Base-by-base conservation (phyloP, 192 early-diverging fungal species). In the Podochytrium sp. region DNA sequence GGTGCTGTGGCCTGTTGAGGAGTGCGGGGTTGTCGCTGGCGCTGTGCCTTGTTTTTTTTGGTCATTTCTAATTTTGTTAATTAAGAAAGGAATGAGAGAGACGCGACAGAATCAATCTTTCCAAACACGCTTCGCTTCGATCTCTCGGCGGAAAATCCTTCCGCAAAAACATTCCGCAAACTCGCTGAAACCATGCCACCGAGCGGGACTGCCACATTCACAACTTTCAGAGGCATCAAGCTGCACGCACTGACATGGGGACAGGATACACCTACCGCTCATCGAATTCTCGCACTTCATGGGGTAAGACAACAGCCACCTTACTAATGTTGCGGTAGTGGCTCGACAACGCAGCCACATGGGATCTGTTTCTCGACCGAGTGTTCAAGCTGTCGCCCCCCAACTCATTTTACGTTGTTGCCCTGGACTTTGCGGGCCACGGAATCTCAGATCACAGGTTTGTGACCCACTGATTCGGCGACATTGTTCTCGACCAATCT, bases 311-410 rank as follows among this genome's bases (percentile, higher is more conserved):
- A 14, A 23, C 35, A 38, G 35, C 33, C 6, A n/a, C 23, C 34
- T 1, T 30, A 33, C 29, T 16, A 51, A 2, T 30, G 18, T 20
- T 55, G 50, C 1, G 7, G 3, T 1, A 73, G 70, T 78, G 76
- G 76, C 65, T 78, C 6, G 77, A 78, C 65, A 78, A 78, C 66
- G 23, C 55, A 18, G 71, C 72, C 23, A 75, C 77, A 23, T 78
- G 71, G 71, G 65, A 58, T 49, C 25, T 65, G 18, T 50, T 78
- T 29, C 57, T 70, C 16, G 38, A 10, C 0, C 43, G 49, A 10
- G 18, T 78, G 18, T 33, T 47, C 30, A 58, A n/a, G 20, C n/a
- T 73, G 43, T 3, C 6, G 5, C 55, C 10, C 10, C 37, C 41
- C 10, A 41, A 40, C 38, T 20, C 41, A 7, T 69, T 70, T 25